Evolutionary conservation across 2,329 filamentous ascomycete species (phyloP).

Genomic region (Cladophialophora exuberans): DNA sequence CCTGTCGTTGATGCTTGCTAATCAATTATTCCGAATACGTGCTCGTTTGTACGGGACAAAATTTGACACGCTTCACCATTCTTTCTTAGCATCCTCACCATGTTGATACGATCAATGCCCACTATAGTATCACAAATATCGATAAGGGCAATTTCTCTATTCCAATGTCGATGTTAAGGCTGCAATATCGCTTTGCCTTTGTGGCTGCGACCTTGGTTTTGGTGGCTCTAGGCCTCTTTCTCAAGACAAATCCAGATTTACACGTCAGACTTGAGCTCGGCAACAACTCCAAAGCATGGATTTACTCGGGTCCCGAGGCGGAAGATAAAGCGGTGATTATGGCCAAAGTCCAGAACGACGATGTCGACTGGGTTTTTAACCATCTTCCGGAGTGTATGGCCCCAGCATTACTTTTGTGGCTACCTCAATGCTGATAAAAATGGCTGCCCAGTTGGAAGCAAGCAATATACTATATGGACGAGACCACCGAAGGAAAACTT

Average conservation of each 20-base stretch:
- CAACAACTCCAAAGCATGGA: slow-evolving; percentile 2
- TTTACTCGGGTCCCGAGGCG: slow-evolving; percentile 6
- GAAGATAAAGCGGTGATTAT: slow-evolving; percentile 49
- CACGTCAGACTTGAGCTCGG: neutral
- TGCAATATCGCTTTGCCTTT: neutral
- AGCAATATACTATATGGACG: slow-evolving; percentile 43
- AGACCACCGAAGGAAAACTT: neutral
- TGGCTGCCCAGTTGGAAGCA: slow-evolving; percentile 45
- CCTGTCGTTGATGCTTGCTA: too few species aligned
- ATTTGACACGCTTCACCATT: neutral
- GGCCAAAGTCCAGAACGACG: slow-evolving; percentile 48
- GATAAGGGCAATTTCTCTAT: neutral
- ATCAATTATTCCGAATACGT: too few species aligned
- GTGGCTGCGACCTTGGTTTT: neutral
- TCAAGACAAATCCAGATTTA: neutral
- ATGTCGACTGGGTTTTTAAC: slow-evolving; percentile 48
- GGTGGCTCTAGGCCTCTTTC: neutral
- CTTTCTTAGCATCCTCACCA: neutral
- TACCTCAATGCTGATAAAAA: neutral
- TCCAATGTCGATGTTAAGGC: slow-evolving; percentile 3
- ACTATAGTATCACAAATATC: neutral
- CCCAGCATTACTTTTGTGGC: neutral
- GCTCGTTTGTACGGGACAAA: neutral
- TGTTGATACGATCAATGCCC: neutral
- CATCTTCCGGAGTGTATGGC: slow-evolving; percentile 49